A percentile compares a stretch with the other conserved stretches of the same genome.
These are phyloP conservation scores for Zasmidium cellare DNA, from an alignment of 2,329 filamentous ascomycete genomes.

Conservation along the genomic window DNA sequence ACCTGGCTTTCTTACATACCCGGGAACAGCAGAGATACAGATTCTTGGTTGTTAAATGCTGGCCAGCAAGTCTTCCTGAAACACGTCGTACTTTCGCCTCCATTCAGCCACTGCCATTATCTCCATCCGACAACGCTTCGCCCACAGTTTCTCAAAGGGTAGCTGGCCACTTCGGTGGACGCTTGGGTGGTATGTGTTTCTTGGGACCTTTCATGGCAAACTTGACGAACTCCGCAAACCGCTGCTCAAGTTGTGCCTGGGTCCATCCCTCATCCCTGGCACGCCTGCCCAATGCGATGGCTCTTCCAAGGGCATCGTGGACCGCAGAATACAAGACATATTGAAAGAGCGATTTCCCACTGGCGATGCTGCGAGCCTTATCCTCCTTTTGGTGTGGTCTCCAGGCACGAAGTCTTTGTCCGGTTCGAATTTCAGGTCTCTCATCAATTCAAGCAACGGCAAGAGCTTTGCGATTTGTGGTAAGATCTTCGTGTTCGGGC, in stretches of 20 bases:
- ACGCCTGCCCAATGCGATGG: constrained; percentile 8
- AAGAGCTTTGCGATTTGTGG: not conserved
- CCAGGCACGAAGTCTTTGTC: not conserved
- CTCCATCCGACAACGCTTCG: not conserved
- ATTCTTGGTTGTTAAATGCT: not conserved
- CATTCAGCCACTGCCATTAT: not conserved
- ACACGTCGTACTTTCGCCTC: not conserved
- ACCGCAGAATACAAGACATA: not conserved
- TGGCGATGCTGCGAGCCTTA: constrained; percentile 7
- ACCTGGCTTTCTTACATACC: not conserved
- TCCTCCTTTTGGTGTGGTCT: not conserved
- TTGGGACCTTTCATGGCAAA: not conserved
- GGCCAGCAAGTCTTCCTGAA: not conserved
- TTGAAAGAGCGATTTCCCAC: not conserved
- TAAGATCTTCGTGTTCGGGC: not conserved
- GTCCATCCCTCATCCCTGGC: constrained; percentile 15
- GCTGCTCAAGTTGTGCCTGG: constrained; percentile 4
- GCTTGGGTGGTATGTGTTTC: not conserved
- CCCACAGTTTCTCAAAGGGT: not conserved
- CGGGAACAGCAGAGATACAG: not conserved
- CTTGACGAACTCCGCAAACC: constrained; percentile 11
- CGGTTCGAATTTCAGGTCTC: constrained; percentile 14
- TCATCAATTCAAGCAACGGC: constrained; percentile 13
- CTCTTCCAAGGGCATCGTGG: constrained; percentile 5
- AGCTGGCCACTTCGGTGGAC: not conserved